Percentiles rank a stretch among this genome's conserved stretches.
phyloP scores from a whole-genome alignment of 805 yeast genomes.

The Yarrowia hollandica region DNA sequence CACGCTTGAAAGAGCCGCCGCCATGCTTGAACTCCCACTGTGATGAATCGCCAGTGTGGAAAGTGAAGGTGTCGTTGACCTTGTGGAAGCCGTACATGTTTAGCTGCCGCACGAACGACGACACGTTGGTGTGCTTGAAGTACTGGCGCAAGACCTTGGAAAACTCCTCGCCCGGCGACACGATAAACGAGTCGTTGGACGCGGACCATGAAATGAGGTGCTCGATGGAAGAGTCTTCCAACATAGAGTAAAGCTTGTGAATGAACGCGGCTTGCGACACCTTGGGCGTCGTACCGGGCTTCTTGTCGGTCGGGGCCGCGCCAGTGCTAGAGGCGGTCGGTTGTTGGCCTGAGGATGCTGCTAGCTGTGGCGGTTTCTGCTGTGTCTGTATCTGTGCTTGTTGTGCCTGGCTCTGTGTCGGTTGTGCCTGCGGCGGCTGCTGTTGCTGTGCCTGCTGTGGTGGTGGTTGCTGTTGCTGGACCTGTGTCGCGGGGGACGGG shows the following conservation, averaged over 20 bases:
- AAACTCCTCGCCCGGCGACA: constrained; percentile 86
- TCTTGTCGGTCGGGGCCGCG: background rate
- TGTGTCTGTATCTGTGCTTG: background rate
- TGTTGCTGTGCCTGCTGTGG: background rate
- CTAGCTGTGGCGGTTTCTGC: background rate
- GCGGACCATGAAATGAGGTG: constrained; percentile 88
- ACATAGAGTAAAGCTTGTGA: constrained; percentile 85
- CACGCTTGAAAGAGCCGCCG: constrained; percentile 73
- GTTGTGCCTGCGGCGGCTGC: background rate
- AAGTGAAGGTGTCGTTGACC: constrained; percentile 43
- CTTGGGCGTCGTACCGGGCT: constrained; percentile 32
- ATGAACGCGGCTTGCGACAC: constrained; percentile 66
- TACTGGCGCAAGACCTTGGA: constrained; percentile 68
- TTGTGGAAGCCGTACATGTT: constrained; percentile 98
- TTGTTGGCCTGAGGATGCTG: background rate
- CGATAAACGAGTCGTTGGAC: constrained; percentile 66
- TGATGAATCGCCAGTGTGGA: constrained; percentile 27
- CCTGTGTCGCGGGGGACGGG: background rate
- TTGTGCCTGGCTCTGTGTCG: too few relatives aligned
- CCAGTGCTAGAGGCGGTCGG: background rate
- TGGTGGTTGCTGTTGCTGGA: constrained; percentile 1
- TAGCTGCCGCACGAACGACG: constrained; percentile 87
- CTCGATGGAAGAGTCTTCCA: constrained; percentile 69
- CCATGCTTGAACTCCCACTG: constrained; percentile 90
- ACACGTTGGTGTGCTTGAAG: constrained; percentile 92